Percentiles rank a stretch among this genome's conserved stretches.
These are phyloP conservation scores for Hypsizygus ulmarius DNA, from an alignment of 1,284 basidiomycete species.

Conservation along the genomic window DNA sequence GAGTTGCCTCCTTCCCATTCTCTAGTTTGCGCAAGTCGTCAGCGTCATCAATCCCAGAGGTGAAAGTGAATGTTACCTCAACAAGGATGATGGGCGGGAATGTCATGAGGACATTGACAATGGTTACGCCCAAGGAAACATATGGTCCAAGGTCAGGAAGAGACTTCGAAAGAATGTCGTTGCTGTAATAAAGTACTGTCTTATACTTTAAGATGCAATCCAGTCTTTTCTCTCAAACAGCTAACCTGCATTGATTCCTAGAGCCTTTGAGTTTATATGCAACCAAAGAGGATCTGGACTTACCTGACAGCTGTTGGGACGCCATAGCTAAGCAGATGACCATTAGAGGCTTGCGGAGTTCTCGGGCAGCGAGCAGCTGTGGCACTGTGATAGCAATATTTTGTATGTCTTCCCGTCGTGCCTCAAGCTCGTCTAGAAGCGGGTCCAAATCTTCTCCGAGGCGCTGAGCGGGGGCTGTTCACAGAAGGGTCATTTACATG, in stretches of 20 bases:
- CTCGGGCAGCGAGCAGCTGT: slow-evolving; percentile 50
- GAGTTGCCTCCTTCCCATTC: slow-evolving; percentile 61
- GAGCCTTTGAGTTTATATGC: slow-evolving; percentile 6
- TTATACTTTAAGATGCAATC: not conserved
- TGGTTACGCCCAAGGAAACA: slow-evolving; percentile 73
- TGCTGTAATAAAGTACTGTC: slow-evolving; percentile 84
- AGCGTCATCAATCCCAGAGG: not conserved
- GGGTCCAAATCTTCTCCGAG: slow-evolving; percentile 30
- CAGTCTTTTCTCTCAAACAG: not conserved
- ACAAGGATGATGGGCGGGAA: slow-evolving; percentile 80
- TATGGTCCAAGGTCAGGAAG: slow-evolving; percentile 77
- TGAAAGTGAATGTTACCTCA: slow-evolving; percentile 53
- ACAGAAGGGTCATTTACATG: slow-evolving; percentile 4
- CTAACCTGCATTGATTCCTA: slow-evolving; percentile 45
- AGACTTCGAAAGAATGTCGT: slow-evolving; percentile 76
- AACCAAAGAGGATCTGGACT: slow-evolving; percentile 11
- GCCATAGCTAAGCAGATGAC: slow-evolving; percentile 74
- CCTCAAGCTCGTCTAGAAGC: slow-evolving; percentile 46
- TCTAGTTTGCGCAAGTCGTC: slow-evolving; percentile 35
- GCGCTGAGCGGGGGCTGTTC: slow-evolving; percentile 19
- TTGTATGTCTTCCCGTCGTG: slow-evolving; percentile 26
- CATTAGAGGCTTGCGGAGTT: slow-evolving; percentile 66
- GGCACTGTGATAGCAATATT: slow-evolving; percentile 47
- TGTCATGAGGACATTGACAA: slow-evolving; percentile 73
- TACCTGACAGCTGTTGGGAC: slow-evolving; percentile 78